These are phyloP conservation scores for Ambrosia hybrid DNA, from an alignment of 140 eudicot genomes.

Conservation along the genomic window DNA sequence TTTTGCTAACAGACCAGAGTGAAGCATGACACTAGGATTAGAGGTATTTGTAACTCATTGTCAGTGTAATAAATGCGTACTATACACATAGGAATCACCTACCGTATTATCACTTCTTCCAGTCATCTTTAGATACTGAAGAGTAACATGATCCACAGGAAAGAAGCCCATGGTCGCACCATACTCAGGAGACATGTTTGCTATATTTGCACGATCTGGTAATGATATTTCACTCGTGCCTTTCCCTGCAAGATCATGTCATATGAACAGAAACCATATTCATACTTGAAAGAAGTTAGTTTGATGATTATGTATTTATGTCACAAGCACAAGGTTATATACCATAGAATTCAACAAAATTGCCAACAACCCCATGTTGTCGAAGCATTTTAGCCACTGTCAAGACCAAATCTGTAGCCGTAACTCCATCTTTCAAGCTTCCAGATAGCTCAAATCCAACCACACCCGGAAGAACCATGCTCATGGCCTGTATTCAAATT, in stretches of 20 bases:
- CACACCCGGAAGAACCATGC: slow-evolving; percentile 88
- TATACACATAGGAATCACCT: background rate
- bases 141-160: slow-evolving; percentile 69
- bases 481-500: slow-evolving; percentile 50
- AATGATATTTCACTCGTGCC: slow-evolving; percentile 57
- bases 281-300: background rate
- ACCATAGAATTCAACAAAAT: slow-evolving; percentile 72
- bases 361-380: slow-evolving; percentile 79
- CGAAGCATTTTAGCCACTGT: slow-evolving; percentile 73
- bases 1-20: slow-evolving; percentile 71
- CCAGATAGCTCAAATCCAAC: slow-evolving; percentile 78
- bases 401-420: slow-evolving; percentile 80
- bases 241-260: slow-evolving; percentile 32
- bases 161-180: slow-evolving; percentile 86
- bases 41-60: slow-evolving; percentile 33
- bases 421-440: slow-evolving; percentile 61
- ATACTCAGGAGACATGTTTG: slow-evolving; percentile 82
- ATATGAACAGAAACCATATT: background rate
- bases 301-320: background rate
- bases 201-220: slow-evolving; percentile 76
- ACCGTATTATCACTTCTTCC: slow-evolving; percentile 70
- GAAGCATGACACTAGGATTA: slow-evolving; percentile 74
- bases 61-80: background rate
- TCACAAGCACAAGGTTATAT: slow-evolving; percentile 13
- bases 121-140: slow-evolving; percentile 59